These are phyloP conservation scores for Penicillium longicatenatum DNA, from an alignment of 495 filamentous ascomycete genomes.

Conservation along the genomic window DNA sequence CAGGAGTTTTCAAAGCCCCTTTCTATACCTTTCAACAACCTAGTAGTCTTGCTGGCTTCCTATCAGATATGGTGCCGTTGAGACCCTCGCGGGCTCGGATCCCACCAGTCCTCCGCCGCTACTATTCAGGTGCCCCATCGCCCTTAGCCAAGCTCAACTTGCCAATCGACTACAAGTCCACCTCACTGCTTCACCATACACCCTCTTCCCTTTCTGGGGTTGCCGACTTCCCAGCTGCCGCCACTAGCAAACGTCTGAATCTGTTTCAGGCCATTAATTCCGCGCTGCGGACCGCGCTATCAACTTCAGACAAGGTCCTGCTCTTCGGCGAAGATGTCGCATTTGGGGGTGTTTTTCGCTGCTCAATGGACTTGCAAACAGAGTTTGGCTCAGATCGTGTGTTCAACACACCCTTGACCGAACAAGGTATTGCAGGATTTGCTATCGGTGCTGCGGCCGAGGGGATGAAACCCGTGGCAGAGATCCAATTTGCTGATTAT, in stretches of 20 bases:
- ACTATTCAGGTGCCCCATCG: slow-evolving; percentile 9
- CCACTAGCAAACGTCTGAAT: slow-evolving; percentile 81
- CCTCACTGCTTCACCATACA: slow-evolving; percentile 78
- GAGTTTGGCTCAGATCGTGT: slow-evolving; percentile 87
- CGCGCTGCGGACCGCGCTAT: slow-evolving; percentile 79
- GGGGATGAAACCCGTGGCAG: slow-evolving; percentile 90
- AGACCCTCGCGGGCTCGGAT: background rate
- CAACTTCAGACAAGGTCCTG: slow-evolving; percentile 79
- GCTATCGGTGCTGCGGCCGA: slow-evolving; percentile 87
- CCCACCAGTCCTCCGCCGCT: slow-evolving; percentile 1
- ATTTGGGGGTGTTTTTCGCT: slow-evolving; percentile 96
- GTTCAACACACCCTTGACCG: slow-evolving; percentile 93
- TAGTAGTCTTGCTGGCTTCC: background rate
- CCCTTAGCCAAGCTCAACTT: slow-evolving; percentile 59
- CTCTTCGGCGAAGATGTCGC: slow-evolving; percentile 97
- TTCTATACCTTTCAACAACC: background rate
- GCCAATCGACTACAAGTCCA: slow-evolving; percentile 85
- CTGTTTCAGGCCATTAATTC: slow-evolving; percentile 81
- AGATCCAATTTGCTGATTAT: slow-evolving; percentile 99
- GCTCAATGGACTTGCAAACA: slow-evolving; percentile 84
- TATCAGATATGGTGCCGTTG: background rate
- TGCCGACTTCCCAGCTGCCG: slow-evolving; percentile 61
- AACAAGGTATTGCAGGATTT: slow-evolving; percentile 95
- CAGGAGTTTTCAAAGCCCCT: background rate
- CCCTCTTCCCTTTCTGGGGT: slow-evolving; percentile 60